Evolutionary conservation across 2,329 filamentous ascomycete genomes (phyloP).

Genomic region (Ampelomyces quisqualis): DNA sequence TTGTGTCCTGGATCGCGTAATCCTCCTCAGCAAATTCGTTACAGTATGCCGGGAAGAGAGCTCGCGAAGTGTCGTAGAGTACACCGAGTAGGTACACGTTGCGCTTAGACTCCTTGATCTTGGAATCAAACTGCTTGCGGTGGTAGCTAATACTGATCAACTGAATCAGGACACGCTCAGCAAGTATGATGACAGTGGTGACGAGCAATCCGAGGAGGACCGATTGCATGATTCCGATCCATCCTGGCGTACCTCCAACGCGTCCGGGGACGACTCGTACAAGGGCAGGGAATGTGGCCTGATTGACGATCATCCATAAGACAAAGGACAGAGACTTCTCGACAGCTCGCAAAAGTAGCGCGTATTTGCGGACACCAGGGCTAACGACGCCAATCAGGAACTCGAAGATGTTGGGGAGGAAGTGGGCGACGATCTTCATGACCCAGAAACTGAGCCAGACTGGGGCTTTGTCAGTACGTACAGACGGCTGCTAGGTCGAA

Average conservation of each 20-base stretch:
- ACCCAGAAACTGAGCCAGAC: conserved; percentile 65
- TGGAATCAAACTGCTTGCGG: conserved; percentile 75
- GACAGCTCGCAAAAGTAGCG: conserved; percentile 57
- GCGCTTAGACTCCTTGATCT: conserved; percentile 87
- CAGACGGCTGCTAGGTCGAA: not conserved
- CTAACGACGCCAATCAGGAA: conserved; percentile 64
- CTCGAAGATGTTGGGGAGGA: conserved; percentile 61
- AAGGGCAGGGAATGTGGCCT: conserved; percentile 59
- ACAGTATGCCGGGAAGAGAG: conserved; percentile 90
- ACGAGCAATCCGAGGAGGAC: conserved; percentile 68
- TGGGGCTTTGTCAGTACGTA: conserved; percentile 13
- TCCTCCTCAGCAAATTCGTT: conserved; percentile 89
- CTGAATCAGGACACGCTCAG: conserved; percentile 77
- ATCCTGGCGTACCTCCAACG: conserved; percentile 33
- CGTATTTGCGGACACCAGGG: conserved; percentile 65
- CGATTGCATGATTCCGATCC: conserved; percentile 60
- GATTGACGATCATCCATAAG: conserved; percentile 59
- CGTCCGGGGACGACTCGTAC: conserved; percentile 17
- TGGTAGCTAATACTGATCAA: conserved; percentile 84
- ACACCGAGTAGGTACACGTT: conserved; percentile 78
- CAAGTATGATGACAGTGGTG: conserved; percentile 68
- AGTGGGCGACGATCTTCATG: conserved; percentile 61
- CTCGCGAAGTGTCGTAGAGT: conserved; percentile 86
- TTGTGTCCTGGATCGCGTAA: conserved; percentile 78
- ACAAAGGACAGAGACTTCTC: conserved; percentile 63